These are phyloP conservation scores for Isabelozyma heimii DNA, from an alignment of 805 yeast genomes.

Conservation along the genomic window DNA sequence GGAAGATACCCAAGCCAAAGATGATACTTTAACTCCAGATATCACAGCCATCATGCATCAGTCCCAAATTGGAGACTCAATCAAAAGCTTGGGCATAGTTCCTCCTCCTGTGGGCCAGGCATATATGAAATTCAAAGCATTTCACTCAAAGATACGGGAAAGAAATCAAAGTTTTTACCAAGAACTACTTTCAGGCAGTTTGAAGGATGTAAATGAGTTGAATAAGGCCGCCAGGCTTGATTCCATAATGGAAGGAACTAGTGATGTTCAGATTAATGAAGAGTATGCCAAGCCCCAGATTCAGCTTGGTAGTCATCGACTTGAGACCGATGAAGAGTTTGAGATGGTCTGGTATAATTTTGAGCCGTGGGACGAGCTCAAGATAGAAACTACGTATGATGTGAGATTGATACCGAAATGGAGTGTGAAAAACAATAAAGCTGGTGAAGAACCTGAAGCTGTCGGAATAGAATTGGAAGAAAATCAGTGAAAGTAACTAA, in stretches of 20 bases:
- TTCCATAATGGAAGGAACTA: constrained; percentile 29
- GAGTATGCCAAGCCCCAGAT: constrained; percentile 35
- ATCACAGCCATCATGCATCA: neutral
- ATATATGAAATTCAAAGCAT: neutral
- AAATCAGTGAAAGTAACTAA: too few species aligned
- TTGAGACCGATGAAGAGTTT: constrained; percentile 41
- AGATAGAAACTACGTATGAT: constrained; percentile 36
- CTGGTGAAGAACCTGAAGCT: neutral
- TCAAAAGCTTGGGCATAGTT: neutral
- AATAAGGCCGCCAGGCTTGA: constrained; percentile 37
- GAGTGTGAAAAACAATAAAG: neutral
- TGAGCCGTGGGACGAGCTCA: constrained; percentile 46
- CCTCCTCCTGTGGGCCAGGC: neutral
- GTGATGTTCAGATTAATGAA: constrained; percentile 19
- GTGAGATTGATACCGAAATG: constrained; percentile 34
- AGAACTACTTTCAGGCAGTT: constrained; percentile 20
- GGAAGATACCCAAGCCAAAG: neutral
- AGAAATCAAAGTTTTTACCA: constrained; percentile 18
- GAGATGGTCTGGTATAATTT: constrained; percentile 42
- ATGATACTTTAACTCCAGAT: neutral
- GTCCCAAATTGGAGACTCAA: neutral
- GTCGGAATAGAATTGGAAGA: too few species aligned
- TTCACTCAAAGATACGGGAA: constrained; percentile 23
- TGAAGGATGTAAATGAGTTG: constrained; percentile 30
- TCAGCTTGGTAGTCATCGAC: constrained; percentile 31